Evolutionary conservation across 176 grass and related monocot genomes (phyloP), one percentile per base, ranked within the genome.

Genomic region (Echinochloa phyllopogon): DNA sequence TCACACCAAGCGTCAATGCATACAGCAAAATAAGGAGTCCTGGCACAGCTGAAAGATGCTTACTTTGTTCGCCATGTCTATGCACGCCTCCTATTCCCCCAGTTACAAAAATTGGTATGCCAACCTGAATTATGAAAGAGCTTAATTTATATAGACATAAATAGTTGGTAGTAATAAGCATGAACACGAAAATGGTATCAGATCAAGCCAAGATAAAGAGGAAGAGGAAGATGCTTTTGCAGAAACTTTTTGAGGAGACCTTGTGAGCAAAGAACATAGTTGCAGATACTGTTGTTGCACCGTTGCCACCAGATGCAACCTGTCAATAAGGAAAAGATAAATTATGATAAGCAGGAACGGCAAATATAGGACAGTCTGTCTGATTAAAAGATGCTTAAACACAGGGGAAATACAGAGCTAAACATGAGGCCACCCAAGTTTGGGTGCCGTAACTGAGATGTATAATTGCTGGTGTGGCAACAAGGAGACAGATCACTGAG

Each of bases 201-300:
- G 57, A 75, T 47, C 0, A 72, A 85, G 15, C 25, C 16, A 72
- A 40, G 70, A 64, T 18, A 69, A 77, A 58, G 4, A 84, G 45
- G 53, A 65, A 0, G 0, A 41, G 18, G 2, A 77, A 41, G 12
- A 72, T 70, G 50, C 55, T 37, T 71, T 75, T 59, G 36, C 1
- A 1, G 6, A 3, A 60, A 24, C 6, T 80, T 68, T 47, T 43
- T 18, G 43, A 53, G 75, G 49, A 33, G 65, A 95, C 93, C 93
- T 98, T 98, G 63, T 94, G 72, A 60, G 96, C 91, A 75, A 98
- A 98, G 87, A 98, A 89, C 93, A 98, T 95, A 48, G 91, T 92
- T 64, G 91, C 96, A 53, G 96, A 98, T 78, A 98, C 96, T 69
- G 96, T 98, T 33, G 91, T 98, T 68, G 96, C 96, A 5, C 96